These are phyloP conservation scores for Globisporangium takayamanum DNA, from an alignment of 352 stramenopile genomes.

Conservation along the genomic window DNA sequence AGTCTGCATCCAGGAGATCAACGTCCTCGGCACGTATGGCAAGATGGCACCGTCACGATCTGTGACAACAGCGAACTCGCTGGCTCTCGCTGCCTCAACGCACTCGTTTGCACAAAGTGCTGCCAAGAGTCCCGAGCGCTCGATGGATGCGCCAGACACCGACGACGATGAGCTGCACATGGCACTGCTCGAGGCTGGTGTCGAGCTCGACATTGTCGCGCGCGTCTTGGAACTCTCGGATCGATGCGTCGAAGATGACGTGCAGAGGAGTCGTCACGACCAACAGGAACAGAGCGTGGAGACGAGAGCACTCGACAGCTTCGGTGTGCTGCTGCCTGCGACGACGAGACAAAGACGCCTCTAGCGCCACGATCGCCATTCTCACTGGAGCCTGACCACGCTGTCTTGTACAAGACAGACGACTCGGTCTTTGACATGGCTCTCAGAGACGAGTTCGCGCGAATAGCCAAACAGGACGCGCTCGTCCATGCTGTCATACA, in stretches of 20 bases:
- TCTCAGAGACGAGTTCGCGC: slow-evolving; percentile 2
- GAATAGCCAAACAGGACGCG: background rate
- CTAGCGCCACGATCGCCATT: background rate
- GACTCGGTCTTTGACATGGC: slow-evolving; percentile 5
- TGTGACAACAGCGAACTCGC: background rate
- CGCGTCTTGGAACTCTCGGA: slow-evolving; percentile 14
- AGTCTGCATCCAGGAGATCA: slow-evolving; percentile 25
- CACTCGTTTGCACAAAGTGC: background rate
- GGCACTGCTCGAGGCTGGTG: slow-evolving; percentile 26
- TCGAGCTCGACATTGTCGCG: slow-evolving; percentile 27
- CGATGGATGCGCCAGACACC: slow-evolving; percentile 1
- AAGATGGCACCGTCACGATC: background rate
- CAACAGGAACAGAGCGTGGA: background rate
- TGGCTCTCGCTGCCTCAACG: background rate
- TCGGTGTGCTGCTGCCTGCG: background rate
- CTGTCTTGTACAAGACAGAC: background rate
- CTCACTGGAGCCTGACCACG: background rate
- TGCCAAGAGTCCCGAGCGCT: background rate
- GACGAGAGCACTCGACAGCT: background rate
- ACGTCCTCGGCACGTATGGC: slow-evolving; percentile 17
- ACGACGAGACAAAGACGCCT: too few species aligned
- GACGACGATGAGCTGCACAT: slow-evolving; percentile 19
- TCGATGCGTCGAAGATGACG: background rate
- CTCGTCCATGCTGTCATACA: background rate
- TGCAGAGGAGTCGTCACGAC: background rate